Percentiles rank a stretch among this genome's conserved stretches.
Evolutionary conservation across 108 stramenopile species (phyloP).

Genomic region (Cyclostephanos invisitatus): DNA sequence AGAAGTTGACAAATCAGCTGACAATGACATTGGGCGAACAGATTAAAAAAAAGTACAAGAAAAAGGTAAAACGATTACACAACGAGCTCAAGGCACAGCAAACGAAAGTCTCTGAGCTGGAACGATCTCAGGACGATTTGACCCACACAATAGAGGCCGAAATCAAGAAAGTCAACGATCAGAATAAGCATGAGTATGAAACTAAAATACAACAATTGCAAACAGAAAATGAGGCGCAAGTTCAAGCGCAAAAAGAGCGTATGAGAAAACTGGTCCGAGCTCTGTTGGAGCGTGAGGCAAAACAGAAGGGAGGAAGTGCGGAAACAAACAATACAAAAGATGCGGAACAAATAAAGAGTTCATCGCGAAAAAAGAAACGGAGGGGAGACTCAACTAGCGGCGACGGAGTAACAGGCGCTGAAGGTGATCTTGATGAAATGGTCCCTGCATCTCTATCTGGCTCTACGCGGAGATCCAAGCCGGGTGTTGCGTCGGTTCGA

Average conservation of each 20-base stretch:
- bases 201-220: constrained; percentile 29
- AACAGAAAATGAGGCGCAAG: constrained; percentile 33
- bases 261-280: constrained; percentile 47
- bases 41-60: constrained; percentile 32
- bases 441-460: constrained; percentile 1
- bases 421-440: constrained; percentile 4
- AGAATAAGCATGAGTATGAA: constrained; percentile 36
- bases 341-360: neutral
- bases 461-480: constrained; percentile 10
- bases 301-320: constrained; percentile 18
- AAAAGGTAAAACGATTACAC: constrained; percentile 36
- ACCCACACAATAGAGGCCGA: constrained; percentile 24
- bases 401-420: neutral
- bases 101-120: constrained; percentile 9
- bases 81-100: constrained; percentile 21
- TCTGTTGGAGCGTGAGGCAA: constrained; percentile 41
- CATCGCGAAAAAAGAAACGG: constrained; percentile 21
- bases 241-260: constrained; percentile 34
- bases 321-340: neutral
- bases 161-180: constrained; percentile 32
- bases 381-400: neutral
- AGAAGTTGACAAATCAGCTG: constrained; percentile 18
- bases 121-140: constrained; percentile 5
- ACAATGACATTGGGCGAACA: constrained; percentile 14
- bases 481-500: constrained; percentile 9